Evolutionary conservation across 2,329 filamentous ascomycete genomes (phyloP).

Genomic region (Fusarium oligoseptatum): DNA sequence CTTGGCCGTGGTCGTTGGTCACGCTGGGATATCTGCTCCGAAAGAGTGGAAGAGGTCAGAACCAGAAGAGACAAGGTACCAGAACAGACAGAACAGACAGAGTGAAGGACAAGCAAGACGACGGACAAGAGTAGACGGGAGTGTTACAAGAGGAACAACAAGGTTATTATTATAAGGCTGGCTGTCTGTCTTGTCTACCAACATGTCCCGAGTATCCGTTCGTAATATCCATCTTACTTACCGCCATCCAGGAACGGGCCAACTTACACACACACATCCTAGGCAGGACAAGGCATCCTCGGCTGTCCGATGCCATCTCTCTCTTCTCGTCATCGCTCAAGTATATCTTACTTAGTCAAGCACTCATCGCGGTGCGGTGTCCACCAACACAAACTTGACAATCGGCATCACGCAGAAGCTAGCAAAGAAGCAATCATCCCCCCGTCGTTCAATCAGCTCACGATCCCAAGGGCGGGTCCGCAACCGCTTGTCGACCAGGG

Average conservation of each 20-base stretch:
- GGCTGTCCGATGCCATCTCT: not conserved
- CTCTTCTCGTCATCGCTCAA: not conserved
- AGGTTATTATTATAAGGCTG: constrained; percentile 19
- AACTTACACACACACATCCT: not conserved
- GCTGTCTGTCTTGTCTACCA: not conserved
- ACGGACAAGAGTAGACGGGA: not conserved
- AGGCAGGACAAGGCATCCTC: not conserved
- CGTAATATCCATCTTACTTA: not conserved
- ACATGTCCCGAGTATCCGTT: not conserved
- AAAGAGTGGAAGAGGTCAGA: constrained; percentile 27
- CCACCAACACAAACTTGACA: constrained; percentile 20
- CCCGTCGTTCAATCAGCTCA: constrained; percentile 37
- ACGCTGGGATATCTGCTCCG: constrained; percentile 35
- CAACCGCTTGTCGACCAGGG: constrained; percentile 22
- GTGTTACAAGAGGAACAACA: constrained; percentile 9
- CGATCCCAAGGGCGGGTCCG: constrained; percentile 28
- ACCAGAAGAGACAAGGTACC: not conserved
- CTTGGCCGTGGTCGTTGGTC: constrained; percentile 12
- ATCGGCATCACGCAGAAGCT: constrained; percentile 20
- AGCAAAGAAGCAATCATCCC: constrained; percentile 36
- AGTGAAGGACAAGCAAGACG: constrained; percentile 5
- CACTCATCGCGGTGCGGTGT: not conserved
- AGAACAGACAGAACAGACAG: too few species aligned
- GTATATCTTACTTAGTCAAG: not conserved
- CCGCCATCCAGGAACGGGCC: constrained; percentile 20